A percentile compares a stretch with the other conserved stretches of the same genome.
These are phyloP conservation scores for Penicillium simplicissimum DNA, from an alignment of 495 filamentous ascomycete genomes.

Conservation along the genomic window DNA sequence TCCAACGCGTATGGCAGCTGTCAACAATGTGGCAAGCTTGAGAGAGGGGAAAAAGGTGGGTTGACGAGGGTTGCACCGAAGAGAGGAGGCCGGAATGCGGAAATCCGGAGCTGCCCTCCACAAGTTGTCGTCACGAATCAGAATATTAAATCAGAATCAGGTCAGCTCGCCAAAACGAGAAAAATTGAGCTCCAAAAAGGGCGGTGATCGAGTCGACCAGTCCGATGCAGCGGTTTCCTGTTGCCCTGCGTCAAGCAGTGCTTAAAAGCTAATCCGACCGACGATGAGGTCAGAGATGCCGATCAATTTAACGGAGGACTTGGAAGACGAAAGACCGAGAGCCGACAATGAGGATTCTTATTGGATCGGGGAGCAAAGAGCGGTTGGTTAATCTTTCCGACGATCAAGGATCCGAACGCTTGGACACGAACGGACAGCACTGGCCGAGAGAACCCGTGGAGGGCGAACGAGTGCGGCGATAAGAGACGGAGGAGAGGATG, in stretches of 20 bases:
- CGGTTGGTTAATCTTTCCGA: not conserved
- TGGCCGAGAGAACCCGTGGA: not conserved
- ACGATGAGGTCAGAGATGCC: slow-evolving; percentile 23
- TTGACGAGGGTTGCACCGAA: slow-evolving; percentile 22
- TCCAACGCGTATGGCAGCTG: slow-evolving; percentile 14
- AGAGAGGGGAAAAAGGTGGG: not conserved
- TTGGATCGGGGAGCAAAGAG: slow-evolving; percentile 5
- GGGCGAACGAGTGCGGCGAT: not conserved
- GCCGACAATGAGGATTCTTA: not conserved
- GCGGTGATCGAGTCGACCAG: slow-evolving; percentile 19
- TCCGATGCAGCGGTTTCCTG: slow-evolving; percentile 5
- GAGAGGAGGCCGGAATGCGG: slow-evolving; percentile 24
- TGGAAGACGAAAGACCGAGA: not conserved
- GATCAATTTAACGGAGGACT: slow-evolving; percentile 7
- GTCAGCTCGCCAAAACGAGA: slow-evolving; percentile 2
- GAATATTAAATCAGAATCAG: no score
- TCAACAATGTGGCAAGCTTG: slow-evolving; percentile 30
- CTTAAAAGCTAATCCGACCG: slow-evolving; percentile 10
- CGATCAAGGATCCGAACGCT: not conserved
- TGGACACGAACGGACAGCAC: not conserved
- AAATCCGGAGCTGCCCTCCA: slow-evolving; percentile 8
- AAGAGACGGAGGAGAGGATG: not conserved
- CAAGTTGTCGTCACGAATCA: not conserved
- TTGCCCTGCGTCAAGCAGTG: not conserved
- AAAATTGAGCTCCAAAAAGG: slow-evolving; percentile 4